Evolutionary conservation across 495 filamentous ascomycete species (phyloP).

Genomic region (Tuber melanosporum): DNA sequence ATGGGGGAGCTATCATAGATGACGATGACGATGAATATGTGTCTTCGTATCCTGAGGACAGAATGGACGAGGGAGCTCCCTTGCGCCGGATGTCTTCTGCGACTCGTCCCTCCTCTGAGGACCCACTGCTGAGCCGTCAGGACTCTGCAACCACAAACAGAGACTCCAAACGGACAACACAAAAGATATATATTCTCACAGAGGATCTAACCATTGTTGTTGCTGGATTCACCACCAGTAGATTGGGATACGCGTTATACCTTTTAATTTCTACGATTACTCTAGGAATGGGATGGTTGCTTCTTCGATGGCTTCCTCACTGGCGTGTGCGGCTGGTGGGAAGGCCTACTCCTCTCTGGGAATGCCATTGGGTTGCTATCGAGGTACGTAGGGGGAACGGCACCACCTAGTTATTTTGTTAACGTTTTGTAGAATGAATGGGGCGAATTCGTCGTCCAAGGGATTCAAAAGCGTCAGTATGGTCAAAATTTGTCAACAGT

Average conservation of each 20-base stretch:
- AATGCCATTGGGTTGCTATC: constrained; percentile 84
- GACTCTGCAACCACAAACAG: constrained; percentile 57
- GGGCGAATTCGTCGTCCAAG: constrained; percentile 74
- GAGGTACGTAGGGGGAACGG: constrained; percentile 50
- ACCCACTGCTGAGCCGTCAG: constrained; percentile 63
- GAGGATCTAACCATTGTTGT: constrained; percentile 92
- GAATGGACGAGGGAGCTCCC: constrained; percentile 44
- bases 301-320: constrained; percentile 82
- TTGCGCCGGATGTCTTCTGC: constrained; percentile 53
- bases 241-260: constrained; percentile 62
- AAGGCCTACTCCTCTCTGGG: constrained; percentile 55
- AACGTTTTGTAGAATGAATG: constrained; percentile 62
- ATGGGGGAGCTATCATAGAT: constrained; percentile 51
- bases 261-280: constrained; percentile 61
- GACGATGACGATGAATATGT: constrained; percentile 50
- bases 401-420: not conserved
- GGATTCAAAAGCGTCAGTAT: constrained; percentile 61
- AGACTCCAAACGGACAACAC: constrained; percentile 56
- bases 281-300: constrained; percentile 68
- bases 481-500: constrained; percentile 78
- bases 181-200: constrained; percentile 85
- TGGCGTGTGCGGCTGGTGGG: constrained; percentile 78
- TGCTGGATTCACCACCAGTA: constrained; percentile 76
- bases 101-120: constrained; percentile 58
- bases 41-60: constrained; percentile 45